Percentiles rank a stretch among this genome's conserved stretches.
Conservation (phyloP, 805 yeast genomes). For the Lipomyces yamadae region DNA sequence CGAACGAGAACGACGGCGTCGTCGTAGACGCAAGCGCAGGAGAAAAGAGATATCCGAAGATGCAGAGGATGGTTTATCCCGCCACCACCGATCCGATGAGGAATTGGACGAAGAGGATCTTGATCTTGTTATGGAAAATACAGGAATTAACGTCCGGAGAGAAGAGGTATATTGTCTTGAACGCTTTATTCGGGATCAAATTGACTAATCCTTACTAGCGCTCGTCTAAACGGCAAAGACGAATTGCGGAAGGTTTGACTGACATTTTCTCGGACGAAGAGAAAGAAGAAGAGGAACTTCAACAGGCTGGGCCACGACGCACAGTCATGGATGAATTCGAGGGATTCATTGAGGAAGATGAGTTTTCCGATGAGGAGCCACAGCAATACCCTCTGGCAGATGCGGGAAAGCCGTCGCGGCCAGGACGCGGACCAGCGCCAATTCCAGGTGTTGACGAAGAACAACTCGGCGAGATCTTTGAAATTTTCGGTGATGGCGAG, state of each 20-base stretch:
- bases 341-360: slow-evolving; percentile 97
- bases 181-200: background rate
- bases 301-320: slow-evolving; percentile 39
- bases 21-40: slow-evolving; percentile 36
- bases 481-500: slow-evolving; percentile 95
- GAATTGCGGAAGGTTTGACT: slow-evolving; percentile 53
- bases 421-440: slow-evolving; percentile 39
- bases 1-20: slow-evolving; percentile 39
- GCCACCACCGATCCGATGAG: slow-evolving; percentile 51
- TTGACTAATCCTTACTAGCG: slow-evolving; percentile 20
- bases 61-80: slow-evolving; percentile 25
- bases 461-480: slow-evolving; percentile 88
- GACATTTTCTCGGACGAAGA: slow-evolving; percentile 69
- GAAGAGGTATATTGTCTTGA: background rate
- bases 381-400: slow-evolving; percentile 29
- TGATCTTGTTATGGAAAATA: slow-evolving; percentile 86
- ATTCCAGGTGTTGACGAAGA: slow-evolving; percentile 74
- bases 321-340: slow-evolving; percentile 78
- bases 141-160: slow-evolving; percentile 60
- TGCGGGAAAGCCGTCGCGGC: slow-evolving; percentile 8
- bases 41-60: slow-evolving; percentile 40
- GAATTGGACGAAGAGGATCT: slow-evolving; percentile 93
- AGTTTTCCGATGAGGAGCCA: slow-evolving; percentile 85
- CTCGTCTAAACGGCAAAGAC: slow-evolving; percentile 47
- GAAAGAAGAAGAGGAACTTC: slow-evolving; percentile 46